These are phyloP conservation scores for Candida golubevii DNA, from an alignment of 805 yeast genomes.

Conservation along the genomic window DNA sequence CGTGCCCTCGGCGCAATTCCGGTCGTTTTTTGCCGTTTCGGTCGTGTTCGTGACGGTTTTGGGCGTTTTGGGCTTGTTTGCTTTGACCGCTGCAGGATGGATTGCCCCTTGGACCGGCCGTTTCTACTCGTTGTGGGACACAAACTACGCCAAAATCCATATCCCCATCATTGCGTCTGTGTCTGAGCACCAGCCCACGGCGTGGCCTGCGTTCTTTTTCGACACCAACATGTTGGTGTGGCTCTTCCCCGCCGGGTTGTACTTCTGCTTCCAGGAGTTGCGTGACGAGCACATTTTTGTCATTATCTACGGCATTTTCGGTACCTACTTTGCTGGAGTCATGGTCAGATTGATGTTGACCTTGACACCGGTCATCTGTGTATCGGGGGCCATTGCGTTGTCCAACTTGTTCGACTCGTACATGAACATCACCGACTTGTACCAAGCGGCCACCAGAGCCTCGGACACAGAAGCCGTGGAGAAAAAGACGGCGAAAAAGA, in stretches of 20 bases:
- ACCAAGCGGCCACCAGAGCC: slow-evolving; percentile 7
- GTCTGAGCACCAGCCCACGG: slow-evolving; percentile 99
- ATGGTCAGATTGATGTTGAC: slow-evolving; percentile 98
- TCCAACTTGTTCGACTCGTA: slow-evolving; percentile 82
- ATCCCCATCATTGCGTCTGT: slow-evolving; percentile 98
- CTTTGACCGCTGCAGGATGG: slow-evolving; percentile 82
- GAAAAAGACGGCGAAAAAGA: slow-evolving; percentile 4
- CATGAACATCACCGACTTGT: slow-evolving; percentile 53
- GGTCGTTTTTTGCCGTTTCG: slow-evolving; percentile 59
- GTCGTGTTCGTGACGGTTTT: slow-evolving; percentile 49
- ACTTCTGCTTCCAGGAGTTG: slow-evolving; percentile 82
- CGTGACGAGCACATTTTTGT: slow-evolving; percentile 90
- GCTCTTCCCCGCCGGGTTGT: slow-evolving; percentile 98
- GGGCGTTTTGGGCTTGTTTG: slow-evolving; percentile 69
- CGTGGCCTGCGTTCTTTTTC: slow-evolving; percentile 98
- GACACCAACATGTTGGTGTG: slow-evolving; percentile 91
- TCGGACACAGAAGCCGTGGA: slow-evolving; percentile 2
- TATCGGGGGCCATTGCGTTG: slow-evolving; percentile 83
- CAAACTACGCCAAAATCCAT: slow-evolving; percentile 94
- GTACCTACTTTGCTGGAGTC: slow-evolving; percentile 97
- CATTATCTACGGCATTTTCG: slow-evolving; percentile 86
- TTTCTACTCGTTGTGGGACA: slow-evolving; percentile 97
- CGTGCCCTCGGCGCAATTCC: slow-evolving; percentile 71
- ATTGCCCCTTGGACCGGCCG: slow-evolving; percentile 99
- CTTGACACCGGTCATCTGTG: slow-evolving; percentile 93